Conservation (phyloP, 257 asterid genomes). For the Eustoma russellianum region DNA sequence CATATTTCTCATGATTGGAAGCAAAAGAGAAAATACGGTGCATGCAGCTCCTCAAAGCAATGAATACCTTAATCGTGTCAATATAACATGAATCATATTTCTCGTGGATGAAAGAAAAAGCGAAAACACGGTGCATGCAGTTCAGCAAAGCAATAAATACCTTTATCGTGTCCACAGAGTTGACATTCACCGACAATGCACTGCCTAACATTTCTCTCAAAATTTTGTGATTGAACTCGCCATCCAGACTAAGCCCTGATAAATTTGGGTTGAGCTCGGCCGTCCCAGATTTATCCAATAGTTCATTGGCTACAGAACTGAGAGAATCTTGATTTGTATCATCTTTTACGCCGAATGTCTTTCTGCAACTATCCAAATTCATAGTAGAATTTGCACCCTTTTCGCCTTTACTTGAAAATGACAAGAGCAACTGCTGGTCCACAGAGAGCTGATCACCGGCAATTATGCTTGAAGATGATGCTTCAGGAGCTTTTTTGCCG, state of each 20-base stretch:
- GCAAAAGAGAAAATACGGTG: not conserved
- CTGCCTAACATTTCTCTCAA: conserved; percentile 57
- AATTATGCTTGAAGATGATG: conserved; percentile 24
- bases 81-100: no score
- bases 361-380: conserved; percentile 25
- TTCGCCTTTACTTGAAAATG: conserved; percentile 29
- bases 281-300: conserved; percentile 24
- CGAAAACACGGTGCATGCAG: conserved; percentile 3
- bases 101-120: not conserved
- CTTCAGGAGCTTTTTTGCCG: conserved; percentile 28
- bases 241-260: conserved; percentile 26
- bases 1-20: not conserved
- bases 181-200: conserved; percentile 31
- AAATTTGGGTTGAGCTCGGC: conserved; percentile 26
- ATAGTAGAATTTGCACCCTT: conserved; percentile 20
- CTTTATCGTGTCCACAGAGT: conserved; percentile 30
- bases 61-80: conserved; percentile 37
- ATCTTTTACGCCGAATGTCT: conserved; percentile 31
- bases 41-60: conserved; percentile 6
- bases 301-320: conserved; percentile 27
- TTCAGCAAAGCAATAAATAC: conserved; percentile 21
- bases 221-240: conserved; percentile 32
- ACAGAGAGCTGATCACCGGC: conserved; percentile 27
- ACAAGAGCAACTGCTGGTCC: conserved; percentile 22
- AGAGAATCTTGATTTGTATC: conserved; percentile 22